Evolutionary conservation across 2,329 filamentous ascomycete species (phyloP).

Genomic region (Beauveria varroae): DNA sequence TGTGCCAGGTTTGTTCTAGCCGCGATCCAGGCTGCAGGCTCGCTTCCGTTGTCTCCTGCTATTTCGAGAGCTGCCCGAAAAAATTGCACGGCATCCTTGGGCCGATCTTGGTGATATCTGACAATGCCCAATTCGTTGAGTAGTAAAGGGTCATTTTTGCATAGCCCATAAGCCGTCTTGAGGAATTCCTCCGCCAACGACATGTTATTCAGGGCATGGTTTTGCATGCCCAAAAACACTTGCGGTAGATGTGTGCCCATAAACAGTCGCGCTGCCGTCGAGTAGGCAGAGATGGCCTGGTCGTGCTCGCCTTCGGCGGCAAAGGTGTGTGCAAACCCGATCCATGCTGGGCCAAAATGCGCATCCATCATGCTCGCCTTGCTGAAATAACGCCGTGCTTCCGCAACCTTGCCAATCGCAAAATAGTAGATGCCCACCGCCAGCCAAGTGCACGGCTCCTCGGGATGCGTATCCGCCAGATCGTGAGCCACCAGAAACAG

Average conservation of each 20-base stretch:
- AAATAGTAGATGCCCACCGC: conserved; percentile 96
- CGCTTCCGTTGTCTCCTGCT: conserved; percentile 72
- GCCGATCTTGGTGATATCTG: conserved; percentile 83
- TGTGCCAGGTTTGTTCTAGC: conserved; percentile 87
- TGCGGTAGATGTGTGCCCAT: conserved; percentile 95
- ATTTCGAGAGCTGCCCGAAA: conserved; percentile 73
- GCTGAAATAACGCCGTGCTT: conserved; percentile 91
- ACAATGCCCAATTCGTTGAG: conserved; percentile 95
- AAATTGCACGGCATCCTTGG: conserved; percentile 65
- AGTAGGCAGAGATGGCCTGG: conserved; percentile 96
- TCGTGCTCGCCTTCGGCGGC: conserved; percentile 96
- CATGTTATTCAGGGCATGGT: conserved; percentile 93
- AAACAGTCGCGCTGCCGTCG: conserved; percentile 86
- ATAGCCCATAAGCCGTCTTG: conserved; percentile 76
- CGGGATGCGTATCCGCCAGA: conserved; percentile 81
- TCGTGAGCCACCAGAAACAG: conserved; percentile 91
- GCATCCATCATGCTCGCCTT: conserved; percentile 97
- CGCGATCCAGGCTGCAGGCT: conserved; percentile 73
- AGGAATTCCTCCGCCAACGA: conserved; percentile 89
- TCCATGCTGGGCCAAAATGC: conserved; percentile 96
- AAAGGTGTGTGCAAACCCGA: conserved; percentile 97
- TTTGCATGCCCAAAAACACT: conserved; percentile 96
- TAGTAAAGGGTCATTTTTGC: conserved; percentile 77
- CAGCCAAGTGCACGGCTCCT: conserved; percentile 87
- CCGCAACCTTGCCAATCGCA: conserved; percentile 78